Evolutionary conservation across 2,329 filamentous ascomycete genomes (phyloP), one percentile per base, ranked within the genome.

Genomic region (Exophiala phaeomuriformis): DNA sequence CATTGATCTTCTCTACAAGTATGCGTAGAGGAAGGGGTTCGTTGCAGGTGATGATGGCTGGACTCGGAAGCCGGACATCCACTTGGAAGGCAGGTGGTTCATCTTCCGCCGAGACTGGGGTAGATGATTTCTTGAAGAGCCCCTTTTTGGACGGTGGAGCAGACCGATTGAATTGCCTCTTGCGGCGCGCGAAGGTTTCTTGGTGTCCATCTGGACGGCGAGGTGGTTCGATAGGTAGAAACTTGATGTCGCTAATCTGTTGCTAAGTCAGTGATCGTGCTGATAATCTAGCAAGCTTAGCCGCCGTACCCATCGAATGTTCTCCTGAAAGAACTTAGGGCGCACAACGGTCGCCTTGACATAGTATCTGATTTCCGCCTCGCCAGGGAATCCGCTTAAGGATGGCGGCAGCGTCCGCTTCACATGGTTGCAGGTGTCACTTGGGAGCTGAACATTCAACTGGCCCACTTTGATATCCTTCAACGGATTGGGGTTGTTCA

Each of bases 291-390:
- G 29, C 36, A 4, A 19, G 32, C 5, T 10, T 28, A 36, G 30
- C 12, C 7, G 28, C 28, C 67, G 51, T 69, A 73, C 71, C 48
- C 67, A 66, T 62, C 90, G 78, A 69, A 89, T 86, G 64, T 96
- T 96, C 71, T 95, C 90, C 66, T 91, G 91, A 70, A 94, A 88
- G 55, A 96, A 78, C 9, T 86, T 84, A 0, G 90, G 89, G n/a
- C 90, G 78, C 64, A 90, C 88, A 4, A 97, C 83, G 0, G 93
- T 97, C n/a, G 86, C 89, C 69, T 98, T 98, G 66, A 97, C 79
- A 67, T 88, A 98, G 71, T 98, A 98, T 62, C 84, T 81, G 56
- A 97, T 90, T 70, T 95, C 90, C 27, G 90, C 91, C 68, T 90
- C 83, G 32, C 85, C 85, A 0, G 88, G 88, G 61, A 93, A 90